Percentiles rank a stretch among this genome's conserved stretches.
Conservation (phyloP, 352 stramenopile species). For the Phytophthora ohioensis region DNA sequence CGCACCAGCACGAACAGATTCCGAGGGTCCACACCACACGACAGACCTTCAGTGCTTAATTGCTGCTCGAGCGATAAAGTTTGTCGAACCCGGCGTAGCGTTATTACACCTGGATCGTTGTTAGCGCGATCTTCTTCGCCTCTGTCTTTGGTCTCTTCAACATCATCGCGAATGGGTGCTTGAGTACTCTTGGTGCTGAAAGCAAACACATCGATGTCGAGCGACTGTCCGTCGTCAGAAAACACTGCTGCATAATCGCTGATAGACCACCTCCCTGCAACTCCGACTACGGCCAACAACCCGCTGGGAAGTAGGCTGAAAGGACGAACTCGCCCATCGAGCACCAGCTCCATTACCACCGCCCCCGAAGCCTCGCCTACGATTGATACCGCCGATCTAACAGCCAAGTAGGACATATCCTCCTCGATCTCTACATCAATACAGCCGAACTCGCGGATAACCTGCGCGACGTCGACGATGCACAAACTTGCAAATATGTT, state of each 20-base stretch:
- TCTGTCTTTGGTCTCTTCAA: too few species aligned
- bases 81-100: background rate
- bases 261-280: background rate
- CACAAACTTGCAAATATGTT: background rate
- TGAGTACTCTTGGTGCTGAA: background rate
- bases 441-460: conserved; percentile 18
- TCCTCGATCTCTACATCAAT: conserved; percentile 16
- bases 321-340: conserved; percentile 1
- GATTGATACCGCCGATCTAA: conserved; percentile 17
- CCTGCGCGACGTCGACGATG: conserved; percentile 1
- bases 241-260: conserved; percentile 8
- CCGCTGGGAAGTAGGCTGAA: conserved; percentile 13
- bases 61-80: background rate
- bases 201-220: conserved; percentile 5
- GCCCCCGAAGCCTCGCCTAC: background rate
- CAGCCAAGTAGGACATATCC: conserved; percentile 14
- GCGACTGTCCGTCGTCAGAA: background rate
- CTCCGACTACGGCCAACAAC: background rate
- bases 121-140: too few species aligned
- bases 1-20: background rate
- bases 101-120: background rate
- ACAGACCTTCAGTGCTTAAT: background rate
- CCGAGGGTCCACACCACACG: background rate
- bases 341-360: conserved; percentile 18
- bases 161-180: too few species aligned